A percentile compares a stretch with the other conserved stretches of the same genome.
phyloP scores from a whole-genome alignment of 371 early-diverging fungal species.

The Rhizopus delemar region DNA sequence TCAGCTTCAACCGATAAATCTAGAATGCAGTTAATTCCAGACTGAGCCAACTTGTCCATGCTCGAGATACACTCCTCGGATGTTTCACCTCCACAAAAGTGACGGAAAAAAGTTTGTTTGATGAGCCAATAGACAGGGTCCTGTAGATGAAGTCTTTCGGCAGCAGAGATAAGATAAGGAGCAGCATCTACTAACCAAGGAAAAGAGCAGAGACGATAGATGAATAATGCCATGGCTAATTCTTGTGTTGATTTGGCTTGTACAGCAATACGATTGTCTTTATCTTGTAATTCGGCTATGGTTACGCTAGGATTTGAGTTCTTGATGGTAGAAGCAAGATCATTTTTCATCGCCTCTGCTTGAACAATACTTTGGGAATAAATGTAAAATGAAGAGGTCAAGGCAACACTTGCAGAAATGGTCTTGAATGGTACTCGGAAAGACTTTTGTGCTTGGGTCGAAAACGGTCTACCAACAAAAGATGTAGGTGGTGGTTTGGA shows the following conservation, averaged over 20 bases:
- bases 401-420: constrained; percentile 26
- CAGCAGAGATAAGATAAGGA: constrained; percentile 60
- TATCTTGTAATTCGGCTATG: constrained; percentile 29
- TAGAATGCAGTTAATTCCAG: constrained; percentile 84
- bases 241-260: constrained; percentile 60
- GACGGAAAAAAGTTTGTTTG: constrained; percentile 84
- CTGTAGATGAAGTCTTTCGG: constrained; percentile 63
- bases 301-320: constrained; percentile 14
- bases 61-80: constrained; percentile 80
- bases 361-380: constrained; percentile 7
- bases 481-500: constrained; percentile 5
- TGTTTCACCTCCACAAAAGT: constrained; percentile 95
- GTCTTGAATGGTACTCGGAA: constrained; percentile 26
- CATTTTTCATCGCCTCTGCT: constrained; percentile 20
- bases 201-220: constrained; percentile 75
- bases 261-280: constrained; percentile 48
- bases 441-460: constrained; percentile 3
- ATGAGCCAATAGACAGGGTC: constrained; percentile 68
- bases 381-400: constrained; percentile 22
- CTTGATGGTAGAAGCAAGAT: constrained; percentile 4
- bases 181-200: constrained; percentile 68
- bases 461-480: constrained; percentile 13
- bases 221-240: constrained; percentile 71
- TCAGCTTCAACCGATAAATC: constrained; percentile 92
- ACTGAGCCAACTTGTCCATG: constrained; percentile 70